Percentiles rank a stretch among this genome's conserved stretches.
These are phyloP conservation scores for Phytophthora syringae DNA, from an alignment of 352 stramenopile species.

Conservation along the genomic window DNA sequence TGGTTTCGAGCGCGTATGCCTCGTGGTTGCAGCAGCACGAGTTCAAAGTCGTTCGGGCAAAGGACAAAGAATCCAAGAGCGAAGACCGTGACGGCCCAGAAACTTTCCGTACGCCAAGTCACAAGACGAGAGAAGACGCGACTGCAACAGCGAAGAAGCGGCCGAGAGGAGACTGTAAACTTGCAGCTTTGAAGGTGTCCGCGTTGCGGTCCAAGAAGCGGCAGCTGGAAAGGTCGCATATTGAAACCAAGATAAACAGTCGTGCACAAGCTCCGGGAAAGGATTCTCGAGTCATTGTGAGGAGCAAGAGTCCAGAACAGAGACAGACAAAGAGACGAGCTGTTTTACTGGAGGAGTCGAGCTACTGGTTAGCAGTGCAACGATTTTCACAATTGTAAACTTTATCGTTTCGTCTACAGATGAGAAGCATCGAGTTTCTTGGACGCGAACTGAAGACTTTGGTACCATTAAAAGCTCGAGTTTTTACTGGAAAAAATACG, in stretches of 20 bases:
- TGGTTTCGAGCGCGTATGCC: background rate
- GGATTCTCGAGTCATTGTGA: constrained; percentile 7
- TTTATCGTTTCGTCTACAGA: background rate
- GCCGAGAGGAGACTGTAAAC: background rate
- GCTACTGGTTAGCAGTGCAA: constrained; percentile 26
- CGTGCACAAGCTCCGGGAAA: background rate
- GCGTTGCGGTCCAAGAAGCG: constrained; percentile 9
- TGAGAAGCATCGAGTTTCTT: background rate
- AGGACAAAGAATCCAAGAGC: background rate
- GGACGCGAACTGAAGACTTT: background rate
- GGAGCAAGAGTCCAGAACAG: background rate
- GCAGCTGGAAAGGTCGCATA: background rate
- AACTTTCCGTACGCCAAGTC: background rate
- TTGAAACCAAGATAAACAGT: background rate
- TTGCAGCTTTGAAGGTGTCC: background rate
- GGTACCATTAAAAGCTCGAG: background rate
- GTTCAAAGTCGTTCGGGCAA: constrained; percentile 1
- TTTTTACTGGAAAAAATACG: background rate
- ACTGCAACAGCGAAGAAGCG: constrained; percentile 1
- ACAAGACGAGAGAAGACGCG: background rate
- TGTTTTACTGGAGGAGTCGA: constrained; percentile 18
- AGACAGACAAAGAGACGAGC: background rate
- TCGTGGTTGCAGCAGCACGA: constrained; percentile 21
- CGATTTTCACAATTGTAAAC: constrained; percentile 20
- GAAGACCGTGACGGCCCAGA: background rate